phyloP scores from a whole-genome alignment of 2,329 filamentous ascomycete genomes.

The Colletotrichum limetticola region DNA sequence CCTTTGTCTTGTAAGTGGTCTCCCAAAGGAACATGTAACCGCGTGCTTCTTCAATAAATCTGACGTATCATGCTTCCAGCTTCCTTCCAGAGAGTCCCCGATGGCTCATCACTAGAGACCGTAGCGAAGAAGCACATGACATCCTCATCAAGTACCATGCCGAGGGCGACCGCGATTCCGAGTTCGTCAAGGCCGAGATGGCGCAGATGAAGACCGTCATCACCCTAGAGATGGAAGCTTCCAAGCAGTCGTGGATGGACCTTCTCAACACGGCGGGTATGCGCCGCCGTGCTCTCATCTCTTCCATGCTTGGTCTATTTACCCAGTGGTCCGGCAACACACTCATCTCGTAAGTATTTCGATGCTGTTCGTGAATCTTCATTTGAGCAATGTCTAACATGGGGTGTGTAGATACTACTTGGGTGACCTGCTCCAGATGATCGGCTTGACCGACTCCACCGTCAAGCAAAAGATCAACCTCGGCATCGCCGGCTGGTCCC shows the following conservation, averaged over 20 bases:
- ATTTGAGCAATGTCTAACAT: neutral
- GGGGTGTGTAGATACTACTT: conserved; percentile 53
- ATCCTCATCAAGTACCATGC: conserved; percentile 58
- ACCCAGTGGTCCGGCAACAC: conserved; percentile 65
- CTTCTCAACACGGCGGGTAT: conserved; percentile 62
- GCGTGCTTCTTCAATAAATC: conserved; percentile 55
- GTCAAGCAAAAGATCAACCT: conserved; percentile 58
- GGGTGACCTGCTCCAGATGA: conserved; percentile 55
- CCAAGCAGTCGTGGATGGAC: conserved; percentile 64
- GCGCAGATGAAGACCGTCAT: conserved; percentile 69
- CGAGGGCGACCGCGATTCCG: conserved; percentile 60
- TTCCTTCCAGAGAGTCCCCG: conserved; percentile 47
- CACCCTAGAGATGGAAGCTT: conserved; percentile 62
- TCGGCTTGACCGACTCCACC: conserved; percentile 53
- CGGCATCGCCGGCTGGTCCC: conserved; percentile 58
- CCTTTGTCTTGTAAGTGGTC: conserved; percentile 54
- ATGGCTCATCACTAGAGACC: conserved; percentile 46
- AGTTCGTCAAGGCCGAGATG: conserved; percentile 68
- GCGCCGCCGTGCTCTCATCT: conserved; percentile 60
- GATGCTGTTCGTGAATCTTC: neutral
- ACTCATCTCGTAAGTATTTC: conserved; percentile 49
- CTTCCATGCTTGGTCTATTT: conserved; percentile 61
- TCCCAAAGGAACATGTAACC: conserved; percentile 55
- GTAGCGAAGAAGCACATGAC: conserved; percentile 44
- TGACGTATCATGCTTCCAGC: conserved; percentile 45